These are phyloP conservation scores for Orobanche coerulescens DNA, from an alignment of 257 asterid genomes.

Conservation along the genomic window DNA sequence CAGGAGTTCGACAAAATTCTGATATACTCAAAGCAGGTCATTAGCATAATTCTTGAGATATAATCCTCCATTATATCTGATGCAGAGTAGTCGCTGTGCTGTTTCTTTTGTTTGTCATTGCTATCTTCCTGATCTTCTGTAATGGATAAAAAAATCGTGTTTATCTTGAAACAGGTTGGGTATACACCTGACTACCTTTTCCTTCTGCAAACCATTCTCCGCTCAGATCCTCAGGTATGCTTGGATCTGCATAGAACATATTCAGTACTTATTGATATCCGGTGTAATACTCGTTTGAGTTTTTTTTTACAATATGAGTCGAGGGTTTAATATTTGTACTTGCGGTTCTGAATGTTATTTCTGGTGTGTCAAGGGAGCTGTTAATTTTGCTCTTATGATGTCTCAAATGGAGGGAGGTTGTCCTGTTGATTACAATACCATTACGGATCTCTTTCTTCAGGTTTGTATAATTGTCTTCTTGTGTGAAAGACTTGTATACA, in stretches of 20 bases:
- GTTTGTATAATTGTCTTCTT: constrained; percentile 28
- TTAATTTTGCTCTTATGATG: constrained; percentile 98
- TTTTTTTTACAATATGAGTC: neutral
- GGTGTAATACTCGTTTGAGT: neutral
- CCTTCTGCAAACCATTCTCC: constrained; percentile 97
- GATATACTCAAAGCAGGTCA: constrained; percentile 97
- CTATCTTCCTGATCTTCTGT: constrained; percentile 7
- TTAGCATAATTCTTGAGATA: neutral
- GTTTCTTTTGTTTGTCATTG: constrained; percentile 7
- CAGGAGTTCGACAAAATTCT: constrained; percentile 95
- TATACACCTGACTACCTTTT: constrained; percentile 94
- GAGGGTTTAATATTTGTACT: constrained; percentile 3
- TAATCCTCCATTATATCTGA: constrained; percentile 7
- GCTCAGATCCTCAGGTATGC: constrained; percentile 97
- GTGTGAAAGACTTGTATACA: neutral
- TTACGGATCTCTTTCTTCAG: constrained; percentile 98
- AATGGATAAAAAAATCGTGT: constrained; percentile 12
- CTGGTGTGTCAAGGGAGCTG: constrained; percentile 78
- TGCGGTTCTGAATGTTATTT: neutral
- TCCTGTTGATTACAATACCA: constrained; percentile 96
- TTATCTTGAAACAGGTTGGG: constrained; percentile 69
- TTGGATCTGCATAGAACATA: constrained; percentile 4
- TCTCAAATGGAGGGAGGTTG: constrained; percentile 99
- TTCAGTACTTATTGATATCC: neutral
- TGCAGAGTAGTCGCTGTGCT: constrained; percentile 8